Conservation (phyloP, 495 filamentous ascomycete species). For the Penicillium cosmopolitanum region DNA sequence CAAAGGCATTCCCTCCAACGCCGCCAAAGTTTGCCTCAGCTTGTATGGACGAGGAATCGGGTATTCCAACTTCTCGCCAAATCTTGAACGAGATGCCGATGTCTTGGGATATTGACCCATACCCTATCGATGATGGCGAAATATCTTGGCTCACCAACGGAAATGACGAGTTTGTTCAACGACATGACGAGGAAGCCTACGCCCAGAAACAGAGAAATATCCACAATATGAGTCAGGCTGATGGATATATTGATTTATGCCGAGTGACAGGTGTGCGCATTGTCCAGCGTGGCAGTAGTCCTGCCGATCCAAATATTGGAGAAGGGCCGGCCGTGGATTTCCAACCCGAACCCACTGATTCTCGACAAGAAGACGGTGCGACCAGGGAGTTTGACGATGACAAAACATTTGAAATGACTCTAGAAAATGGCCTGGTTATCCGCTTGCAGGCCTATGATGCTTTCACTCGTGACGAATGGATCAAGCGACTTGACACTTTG, state of each 20-base stretch:
- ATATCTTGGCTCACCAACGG: constrained; percentile 62
- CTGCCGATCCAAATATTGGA: constrained; percentile 53
- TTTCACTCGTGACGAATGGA: constrained; percentile 65
- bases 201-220: constrained; percentile 64
- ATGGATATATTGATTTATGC: constrained; percentile 70
- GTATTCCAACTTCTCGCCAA: constrained; percentile 58
- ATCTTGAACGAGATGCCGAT: constrained; percentile 62
- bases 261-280: constrained; percentile 60
- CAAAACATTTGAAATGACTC: constrained; percentile 63
- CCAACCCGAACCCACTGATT: constrained; percentile 49
- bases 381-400: constrained; percentile 58
- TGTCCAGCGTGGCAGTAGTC: constrained; percentile 52
- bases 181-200: constrained; percentile 62
- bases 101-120: constrained; percentile 68
- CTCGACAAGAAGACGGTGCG: constrained; percentile 54
- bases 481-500: constrained; percentile 59
- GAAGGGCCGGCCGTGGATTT: constrained; percentile 55
- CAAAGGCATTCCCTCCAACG: constrained; percentile 65
- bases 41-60: constrained; percentile 32
- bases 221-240: constrained; percentile 60
- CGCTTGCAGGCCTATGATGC: constrained; percentile 68
- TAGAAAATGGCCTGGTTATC: constrained; percentile 66
- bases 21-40: constrained; percentile 58
- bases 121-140: constrained; percentile 54
- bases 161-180: constrained; percentile 45